Conservation (phyloP, 73 alveolate species). For the Durusdinium trenchii region DNA sequence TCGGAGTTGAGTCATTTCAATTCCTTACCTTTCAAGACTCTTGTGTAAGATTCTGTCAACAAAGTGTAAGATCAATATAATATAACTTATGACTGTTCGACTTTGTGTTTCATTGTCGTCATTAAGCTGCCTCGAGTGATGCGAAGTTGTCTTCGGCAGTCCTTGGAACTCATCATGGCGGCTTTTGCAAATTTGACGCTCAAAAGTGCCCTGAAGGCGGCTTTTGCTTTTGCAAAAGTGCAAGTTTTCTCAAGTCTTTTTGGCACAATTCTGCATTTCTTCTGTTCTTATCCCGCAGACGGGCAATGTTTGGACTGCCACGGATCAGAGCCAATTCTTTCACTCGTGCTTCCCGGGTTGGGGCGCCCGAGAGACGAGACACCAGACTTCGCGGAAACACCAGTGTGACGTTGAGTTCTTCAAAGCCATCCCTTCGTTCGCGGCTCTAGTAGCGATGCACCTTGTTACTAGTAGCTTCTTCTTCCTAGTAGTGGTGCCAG, state of each 20-base stretch:
- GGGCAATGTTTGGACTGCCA: conserved; percentile 32
- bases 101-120: background rate
- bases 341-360: conserved; percentile 42
- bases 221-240: background rate
- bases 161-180: conserved; percentile 56
- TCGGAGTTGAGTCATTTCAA: background rate
- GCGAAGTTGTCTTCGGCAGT: background rate
- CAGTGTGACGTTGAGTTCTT: background rate
- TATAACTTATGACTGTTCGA: background rate
- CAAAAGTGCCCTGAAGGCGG: conserved; percentile 60
- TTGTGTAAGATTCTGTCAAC: background rate
- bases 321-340: conserved; percentile 27
- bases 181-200: conserved; percentile 67
- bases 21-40: background rate
- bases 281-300: background rate
- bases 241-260: background rate
- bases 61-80: background rate
- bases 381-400: background rate
- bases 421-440: too few relatives aligned
- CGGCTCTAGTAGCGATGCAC: background rate
- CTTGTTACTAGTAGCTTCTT: background rate
- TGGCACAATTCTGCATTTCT: background rate
- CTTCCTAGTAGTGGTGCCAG: background rate
- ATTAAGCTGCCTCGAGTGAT: background rate
- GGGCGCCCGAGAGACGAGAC: background rate